Base-by-base conservation (phyloP, 2,329 filamentous ascomycete genomes). In the Mycosphaerella sp. region DNA sequence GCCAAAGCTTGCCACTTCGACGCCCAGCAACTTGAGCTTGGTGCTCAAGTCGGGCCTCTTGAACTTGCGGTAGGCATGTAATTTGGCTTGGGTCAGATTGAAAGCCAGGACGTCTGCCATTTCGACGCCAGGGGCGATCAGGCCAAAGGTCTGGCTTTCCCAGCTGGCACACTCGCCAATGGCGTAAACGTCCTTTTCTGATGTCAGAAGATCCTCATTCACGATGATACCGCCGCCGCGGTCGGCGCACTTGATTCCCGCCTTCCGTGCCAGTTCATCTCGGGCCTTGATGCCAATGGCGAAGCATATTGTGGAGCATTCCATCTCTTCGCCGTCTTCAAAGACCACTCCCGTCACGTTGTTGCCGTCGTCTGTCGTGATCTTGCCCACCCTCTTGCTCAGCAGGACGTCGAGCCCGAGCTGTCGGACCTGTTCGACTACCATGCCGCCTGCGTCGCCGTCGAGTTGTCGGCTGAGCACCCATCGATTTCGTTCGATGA, bases 31-130 rank as follows among this genome's bases (percentile, higher is more conserved):
- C 75, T 95, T 95, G 31, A 95, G 75, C 69, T 95, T 95, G 0
- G 90, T 95, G 75, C 90, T 95, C 40, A 95, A 76, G 69, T 95
- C 89, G 0, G 90, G 91, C 4, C 84, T 76, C 69, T 88, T 89
- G 76, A 95, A 95, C 31, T 75, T 76, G 32, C 86, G 78, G 1
- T 81, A 81, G 6, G 81, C 71, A 67, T 92, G 86, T 2, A 82
- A 78, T 66, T 86, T 85, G 32, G 88, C 87, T 67, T 91, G 85
- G 3, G 90, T 95, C 54, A 96, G 80, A 69, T 95, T 95, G 76
- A 93, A 95, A 9, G 90, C 83, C 2, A 95, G 80, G 1, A 95
- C 84, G 62, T 95, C 90, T 0, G 91, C 91, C 88, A 95, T 95
- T 70, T 95, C 91, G 36, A 95, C 80, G 14, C 90, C 90, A 0